Evolutionary conservation across 2,329 filamentous ascomycete species (phyloP), one percentile per base, ranked within the genome.

Genomic region (Diaporthe sp.): DNA sequence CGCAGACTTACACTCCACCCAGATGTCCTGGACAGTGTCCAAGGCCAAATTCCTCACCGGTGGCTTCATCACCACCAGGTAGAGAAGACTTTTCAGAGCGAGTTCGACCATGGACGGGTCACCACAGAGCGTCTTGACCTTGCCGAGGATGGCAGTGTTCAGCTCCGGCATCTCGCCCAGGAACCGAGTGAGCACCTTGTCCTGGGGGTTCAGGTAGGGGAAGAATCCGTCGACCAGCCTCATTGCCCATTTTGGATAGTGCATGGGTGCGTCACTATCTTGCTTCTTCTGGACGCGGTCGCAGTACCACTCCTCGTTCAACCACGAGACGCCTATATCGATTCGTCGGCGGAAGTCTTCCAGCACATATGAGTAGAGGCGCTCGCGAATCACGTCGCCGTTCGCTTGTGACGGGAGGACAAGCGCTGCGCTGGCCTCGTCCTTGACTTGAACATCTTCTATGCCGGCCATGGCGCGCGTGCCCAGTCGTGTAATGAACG

Each of bases 241-340:
- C 77, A 96, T 84, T 3, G 92, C 92, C 90, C 94, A 97, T 81
- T 91, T 91, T 76, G 95, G 92, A 83, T 98, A 98, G 83, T 97
- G 91, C 46, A 89, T 81, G 4, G 90, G 87, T 10, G 89, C 88
- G 55, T 88, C 86, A 15, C 83, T 82, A 46, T 83, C 84, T n/a
- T 82, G 81, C 72, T 83, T 87, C 75, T 81, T 86, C 76, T 83
- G 85, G 78, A 86, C 85, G 83, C 84, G 92, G 83, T 98, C 96
- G 80, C 96, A 97, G 84, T 98, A 98, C 96, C 97, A 99, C 85
- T 99, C 97, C 83, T 99, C 97, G 80, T 94, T 98, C 22, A 99
- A 89, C 97, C 97, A 99, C 10, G 93, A 93, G 71, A 98, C 95
- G 1, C 95, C 96, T 31, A 97, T 91, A 79, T 97, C 96, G 77